A percentile compares a stretch with the other conserved stretches of the same genome.
phyloP scores from a whole-genome alignment of 1,284 basidiomycete genomes.

The Apiotrichum mycotoxinovorans region DNA sequence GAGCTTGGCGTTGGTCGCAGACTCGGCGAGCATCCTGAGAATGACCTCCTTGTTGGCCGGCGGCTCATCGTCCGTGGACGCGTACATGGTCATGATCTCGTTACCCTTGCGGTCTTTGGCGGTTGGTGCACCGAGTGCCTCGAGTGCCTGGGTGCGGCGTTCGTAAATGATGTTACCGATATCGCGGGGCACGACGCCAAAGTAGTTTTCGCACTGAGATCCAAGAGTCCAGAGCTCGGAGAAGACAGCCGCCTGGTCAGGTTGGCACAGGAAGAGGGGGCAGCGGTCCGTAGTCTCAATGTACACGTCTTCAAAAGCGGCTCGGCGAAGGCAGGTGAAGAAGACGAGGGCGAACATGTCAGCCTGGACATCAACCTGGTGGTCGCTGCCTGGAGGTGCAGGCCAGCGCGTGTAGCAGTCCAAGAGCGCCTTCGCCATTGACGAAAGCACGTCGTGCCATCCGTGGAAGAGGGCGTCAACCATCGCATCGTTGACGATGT shows the following conservation, averaged over 20 bases:
- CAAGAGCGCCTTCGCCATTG: neutral
- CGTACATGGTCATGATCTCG: constrained; percentile 18
- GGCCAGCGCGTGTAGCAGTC: constrained; percentile 2
- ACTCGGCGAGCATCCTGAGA: constrained; percentile 10
- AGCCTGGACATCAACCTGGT: constrained; percentile 10
- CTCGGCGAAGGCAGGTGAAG: constrained; percentile 12
- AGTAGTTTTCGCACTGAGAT: constrained; percentile 18
- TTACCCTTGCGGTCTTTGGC: constrained; percentile 5
- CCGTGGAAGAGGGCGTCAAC: constrained; percentile 14
- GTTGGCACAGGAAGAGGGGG: constrained; percentile 9
- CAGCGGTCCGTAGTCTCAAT: constrained; percentile 14
- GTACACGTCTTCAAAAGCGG: constrained; percentile 18
- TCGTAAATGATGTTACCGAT: constrained; percentile 15
- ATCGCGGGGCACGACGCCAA: constrained; percentile 12
- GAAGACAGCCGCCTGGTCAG: constrained; percentile 16
- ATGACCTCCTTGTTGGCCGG: constrained; percentile 1
- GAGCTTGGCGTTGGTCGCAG: constrained; percentile 5
- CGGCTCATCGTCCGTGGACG: constrained; percentile 1
- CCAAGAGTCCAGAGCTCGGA: constrained; percentile 16
- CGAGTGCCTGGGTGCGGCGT: constrained; percentile 5
- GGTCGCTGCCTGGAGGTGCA: neutral
- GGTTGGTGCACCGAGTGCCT: constrained; percentile 2
- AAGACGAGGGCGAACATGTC: constrained; percentile 16
- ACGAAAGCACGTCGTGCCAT: constrained; percentile 2
- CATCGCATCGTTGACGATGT: constrained; percentile 6